Percentiles rank a stretch among this genome's conserved stretches.
Evolutionary conservation across 768 basidiomycete species (phyloP).

Genomic region (Steccherinum ochraceum): DNA sequence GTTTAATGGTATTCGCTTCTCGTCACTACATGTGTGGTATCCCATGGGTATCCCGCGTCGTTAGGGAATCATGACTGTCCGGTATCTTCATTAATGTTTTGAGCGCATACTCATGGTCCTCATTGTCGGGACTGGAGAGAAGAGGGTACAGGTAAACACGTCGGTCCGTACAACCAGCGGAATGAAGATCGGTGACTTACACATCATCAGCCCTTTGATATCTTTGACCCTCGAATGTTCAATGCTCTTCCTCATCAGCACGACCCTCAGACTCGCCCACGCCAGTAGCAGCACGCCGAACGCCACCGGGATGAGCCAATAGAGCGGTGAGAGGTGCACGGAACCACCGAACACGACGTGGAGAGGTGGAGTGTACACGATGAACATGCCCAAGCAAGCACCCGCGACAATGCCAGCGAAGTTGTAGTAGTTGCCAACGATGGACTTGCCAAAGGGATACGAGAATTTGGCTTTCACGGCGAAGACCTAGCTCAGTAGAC

Average conservation of each 20-base stretch:
- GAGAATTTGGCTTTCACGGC: constrained; percentile 60
- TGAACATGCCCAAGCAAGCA: constrained; percentile 58
- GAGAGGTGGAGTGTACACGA: constrained; percentile 63
- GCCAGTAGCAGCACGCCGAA: constrained; percentile 50
- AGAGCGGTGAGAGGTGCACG: constrained; percentile 49
- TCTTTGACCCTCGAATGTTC: constrained; percentile 54
- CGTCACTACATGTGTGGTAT: no score
- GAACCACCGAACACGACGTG: constrained; percentile 66
- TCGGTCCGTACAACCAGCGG: background rate
- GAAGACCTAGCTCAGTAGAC: constrained; percentile 46
- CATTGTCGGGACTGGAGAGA: constrained; percentile 37
- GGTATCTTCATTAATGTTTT: constrained; percentile 16
- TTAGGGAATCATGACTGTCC: background rate
- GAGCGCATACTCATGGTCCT: constrained; percentile 57
- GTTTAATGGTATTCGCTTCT: no score
- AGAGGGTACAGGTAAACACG: constrained; percentile 11
- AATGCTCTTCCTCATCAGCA: constrained; percentile 49
- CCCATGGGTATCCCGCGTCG: no score
- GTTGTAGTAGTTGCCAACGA: constrained; percentile 56
- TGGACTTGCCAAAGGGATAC: constrained; percentile 55
- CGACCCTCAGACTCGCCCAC: constrained; percentile 55
- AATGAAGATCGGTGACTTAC: constrained; percentile 33
- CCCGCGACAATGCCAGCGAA: constrained; percentile 57
- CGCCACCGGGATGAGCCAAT: constrained; percentile 61
- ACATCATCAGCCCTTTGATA: constrained; percentile 67